Conservation (phyloP, 139 green algal genomes). For the Chlamydomonas applanata region DNA sequence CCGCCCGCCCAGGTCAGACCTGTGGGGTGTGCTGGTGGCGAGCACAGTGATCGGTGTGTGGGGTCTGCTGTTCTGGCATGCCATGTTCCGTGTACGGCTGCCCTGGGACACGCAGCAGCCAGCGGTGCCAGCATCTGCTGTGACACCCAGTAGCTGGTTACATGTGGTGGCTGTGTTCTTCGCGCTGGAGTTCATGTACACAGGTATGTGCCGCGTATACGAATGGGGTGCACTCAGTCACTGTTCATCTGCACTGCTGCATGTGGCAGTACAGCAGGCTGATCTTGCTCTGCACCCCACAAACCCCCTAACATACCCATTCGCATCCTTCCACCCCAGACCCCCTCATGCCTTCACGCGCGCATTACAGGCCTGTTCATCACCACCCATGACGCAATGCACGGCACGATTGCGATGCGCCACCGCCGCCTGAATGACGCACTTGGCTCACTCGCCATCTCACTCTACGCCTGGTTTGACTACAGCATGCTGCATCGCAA, state of each 20-base stretch:
- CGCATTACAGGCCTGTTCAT: conserved; percentile 51
- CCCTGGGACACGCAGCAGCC: conserved; percentile 15
- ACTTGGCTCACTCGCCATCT: conserved; percentile 36
- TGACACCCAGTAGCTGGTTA: neutral
- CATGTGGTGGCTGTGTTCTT: conserved; percentile 37
- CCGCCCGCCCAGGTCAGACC: conserved; percentile 31
- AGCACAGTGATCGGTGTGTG: conserved; percentile 30
- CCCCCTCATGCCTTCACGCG: neutral
- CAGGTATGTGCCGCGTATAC: neutral
- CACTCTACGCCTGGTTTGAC: conserved; percentile 50
- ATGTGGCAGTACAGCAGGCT: no score
- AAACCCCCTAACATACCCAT: no score
- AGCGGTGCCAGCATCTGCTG: neutral
- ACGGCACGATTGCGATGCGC: conserved; percentile 40
- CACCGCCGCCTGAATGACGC: conserved; percentile 40
- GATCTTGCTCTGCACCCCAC: no score
- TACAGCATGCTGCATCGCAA: conserved; percentile 34
- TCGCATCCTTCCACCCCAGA: no score
- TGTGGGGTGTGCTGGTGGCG: conserved; percentile 25
- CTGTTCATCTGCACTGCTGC: neutral
- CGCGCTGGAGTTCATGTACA: conserved; percentile 44
- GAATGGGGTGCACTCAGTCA: neutral
- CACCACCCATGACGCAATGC: conserved; percentile 56
- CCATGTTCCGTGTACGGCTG: conserved; percentile 29
- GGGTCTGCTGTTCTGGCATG: conserved; percentile 37